A percentile compares a stretch with the other conserved stretches of the same genome.
Conservation (phyloP, 495 filamentous ascomycete species). For the Hypomontagnella submonticulosa region DNA sequence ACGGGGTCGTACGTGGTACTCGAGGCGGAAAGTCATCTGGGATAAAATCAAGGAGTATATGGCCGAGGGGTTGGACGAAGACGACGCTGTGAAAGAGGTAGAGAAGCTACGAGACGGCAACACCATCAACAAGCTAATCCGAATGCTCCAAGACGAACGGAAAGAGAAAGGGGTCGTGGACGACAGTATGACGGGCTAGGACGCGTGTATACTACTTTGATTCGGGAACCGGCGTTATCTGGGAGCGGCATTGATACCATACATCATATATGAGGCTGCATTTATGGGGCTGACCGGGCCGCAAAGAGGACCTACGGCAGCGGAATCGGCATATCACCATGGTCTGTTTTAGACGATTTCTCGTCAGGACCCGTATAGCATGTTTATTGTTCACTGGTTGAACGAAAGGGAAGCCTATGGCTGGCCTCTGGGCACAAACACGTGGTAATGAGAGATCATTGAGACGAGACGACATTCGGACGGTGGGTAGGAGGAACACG, state of each 20-base stretch:
- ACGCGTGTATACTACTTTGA: conserved; percentile 19
- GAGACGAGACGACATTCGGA: conserved; percentile 13
- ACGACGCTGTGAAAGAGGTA: conserved; percentile 46
- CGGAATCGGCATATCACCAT: conserved; percentile 33
- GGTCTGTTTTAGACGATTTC: conserved; percentile 9
- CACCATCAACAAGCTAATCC: conserved; percentile 51
- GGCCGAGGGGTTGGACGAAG: conserved; percentile 47
- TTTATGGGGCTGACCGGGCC: conserved; percentile 35
- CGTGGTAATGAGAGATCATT: conserved; percentile 31
- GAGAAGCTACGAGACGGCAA: conserved; percentile 48
- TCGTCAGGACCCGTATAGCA: conserved; percentile 14
- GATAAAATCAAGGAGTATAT: conserved; percentile 51
- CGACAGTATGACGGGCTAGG: conserved; percentile 35
- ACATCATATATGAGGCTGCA: conserved; percentile 43
- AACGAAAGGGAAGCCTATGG: conserved; percentile 27
- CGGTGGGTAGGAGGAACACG: conserved; percentile 14
- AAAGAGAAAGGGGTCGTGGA: conserved; percentile 47
- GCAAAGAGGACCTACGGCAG: conserved; percentile 27
- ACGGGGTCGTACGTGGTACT: conserved; percentile 51
- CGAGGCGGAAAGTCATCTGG: conserved; percentile 51
- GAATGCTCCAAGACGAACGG: conserved; percentile 50
- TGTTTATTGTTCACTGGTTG: conserved; percentile 41
- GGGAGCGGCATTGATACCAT: conserved; percentile 46
- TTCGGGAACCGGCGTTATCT: conserved; percentile 40
- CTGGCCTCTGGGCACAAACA: conserved; percentile 24